Conservation (phyloP, 1,284 basidiomycete species). For the Bondarzewia mesenterica region DNA sequence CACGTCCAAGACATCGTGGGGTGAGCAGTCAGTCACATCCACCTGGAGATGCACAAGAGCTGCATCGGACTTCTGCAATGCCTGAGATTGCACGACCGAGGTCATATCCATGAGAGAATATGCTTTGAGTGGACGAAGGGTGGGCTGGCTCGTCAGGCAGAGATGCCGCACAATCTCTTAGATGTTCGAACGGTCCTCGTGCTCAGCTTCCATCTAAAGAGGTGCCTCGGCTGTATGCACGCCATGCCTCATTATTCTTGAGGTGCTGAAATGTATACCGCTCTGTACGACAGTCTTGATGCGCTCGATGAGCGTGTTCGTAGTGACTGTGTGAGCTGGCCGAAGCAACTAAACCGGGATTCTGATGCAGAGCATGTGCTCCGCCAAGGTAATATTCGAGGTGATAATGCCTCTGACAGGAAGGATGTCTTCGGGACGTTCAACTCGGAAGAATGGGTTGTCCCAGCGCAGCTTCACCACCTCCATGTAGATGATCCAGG, state of each 20-base stretch:
- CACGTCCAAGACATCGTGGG: too few species aligned
- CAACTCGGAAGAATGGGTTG: too few species aligned
- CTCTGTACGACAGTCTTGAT: background rate
- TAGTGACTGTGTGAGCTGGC: background rate
- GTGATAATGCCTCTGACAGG: background rate
- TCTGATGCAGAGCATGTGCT: background rate
- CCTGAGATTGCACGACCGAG: background rate
- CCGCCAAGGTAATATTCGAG: background rate
- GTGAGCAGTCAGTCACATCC: too few species aligned
- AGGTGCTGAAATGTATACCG: background rate
- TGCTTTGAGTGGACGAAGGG: background rate
- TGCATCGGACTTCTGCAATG: too few species aligned
- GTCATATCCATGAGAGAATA: background rate
- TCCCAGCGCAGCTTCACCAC: background rate
- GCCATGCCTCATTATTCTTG: background rate
- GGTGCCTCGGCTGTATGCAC: background rate
- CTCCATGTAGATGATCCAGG: background rate
- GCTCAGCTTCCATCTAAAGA: background rate
- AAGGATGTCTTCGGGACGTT: background rate
- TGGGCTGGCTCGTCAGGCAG: background rate
- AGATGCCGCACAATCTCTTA: background rate
- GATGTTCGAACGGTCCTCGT: background rate
- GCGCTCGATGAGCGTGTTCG: background rate
- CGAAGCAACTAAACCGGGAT: background rate
- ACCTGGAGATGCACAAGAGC: too few species aligned